Evolutionary conservation across 495 filamentous ascomycete species (phyloP).

Genomic region (Penicillium atrosanguineum): DNA sequence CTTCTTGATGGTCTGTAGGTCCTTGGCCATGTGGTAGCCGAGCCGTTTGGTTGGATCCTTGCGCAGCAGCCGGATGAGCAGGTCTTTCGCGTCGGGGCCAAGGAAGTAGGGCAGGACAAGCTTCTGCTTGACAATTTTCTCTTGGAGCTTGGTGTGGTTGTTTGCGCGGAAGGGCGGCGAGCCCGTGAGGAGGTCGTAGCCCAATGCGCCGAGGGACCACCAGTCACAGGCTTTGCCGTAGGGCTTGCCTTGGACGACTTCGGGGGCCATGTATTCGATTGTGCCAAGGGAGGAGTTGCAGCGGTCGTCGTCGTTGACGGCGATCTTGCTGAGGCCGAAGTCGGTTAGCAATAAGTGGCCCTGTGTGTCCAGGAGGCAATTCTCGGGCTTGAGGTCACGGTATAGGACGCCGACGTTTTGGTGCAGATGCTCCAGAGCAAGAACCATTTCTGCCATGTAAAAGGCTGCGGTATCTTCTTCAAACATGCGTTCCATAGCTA

Average conservation of each 20-base stretch:
- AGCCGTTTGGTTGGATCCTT: slow-evolving; percentile 89
- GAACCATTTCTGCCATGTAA: slow-evolving; percentile 97
- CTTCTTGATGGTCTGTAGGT: slow-evolving; percentile 79
- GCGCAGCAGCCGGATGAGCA: slow-evolving; percentile 80
- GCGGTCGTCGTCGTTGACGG: slow-evolving; percentile 71
- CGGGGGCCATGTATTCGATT: slow-evolving; percentile 97
- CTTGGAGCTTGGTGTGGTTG: slow-evolving; percentile 88
- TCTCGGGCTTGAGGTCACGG: slow-evolving; percentile 95
- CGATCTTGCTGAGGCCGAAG: slow-evolving; percentile 94
- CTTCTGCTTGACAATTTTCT: slow-evolving; percentile 91
- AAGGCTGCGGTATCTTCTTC: slow-evolving; percentile 83
- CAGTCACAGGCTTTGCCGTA: slow-evolving; percentile 96
- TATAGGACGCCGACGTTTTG: slow-evolving; percentile 90
- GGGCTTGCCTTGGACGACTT: slow-evolving; percentile 74
- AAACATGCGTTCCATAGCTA: slow-evolving; percentile 90
- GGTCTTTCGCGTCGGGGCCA: slow-evolving; percentile 84
- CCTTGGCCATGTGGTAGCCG: slow-evolving; percentile 83
- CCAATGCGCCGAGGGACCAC: slow-evolving; percentile 95
- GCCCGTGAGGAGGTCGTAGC: slow-evolving; percentile 88
- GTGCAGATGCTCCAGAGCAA: slow-evolving; percentile 91
- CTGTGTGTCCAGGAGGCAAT: slow-evolving; percentile 87
- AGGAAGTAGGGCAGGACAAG: slow-evolving; percentile 84
- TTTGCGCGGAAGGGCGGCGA: slow-evolving; percentile 83
- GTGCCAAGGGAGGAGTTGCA: slow-evolving; percentile 87
- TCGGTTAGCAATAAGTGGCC: slow-evolving; percentile 94